Percentiles rank a stretch among this genome's conserved stretches.
phyloP scores from a whole-genome alignment of 352 stramenopile species.

The Phytopythium sindhum region DNA sequence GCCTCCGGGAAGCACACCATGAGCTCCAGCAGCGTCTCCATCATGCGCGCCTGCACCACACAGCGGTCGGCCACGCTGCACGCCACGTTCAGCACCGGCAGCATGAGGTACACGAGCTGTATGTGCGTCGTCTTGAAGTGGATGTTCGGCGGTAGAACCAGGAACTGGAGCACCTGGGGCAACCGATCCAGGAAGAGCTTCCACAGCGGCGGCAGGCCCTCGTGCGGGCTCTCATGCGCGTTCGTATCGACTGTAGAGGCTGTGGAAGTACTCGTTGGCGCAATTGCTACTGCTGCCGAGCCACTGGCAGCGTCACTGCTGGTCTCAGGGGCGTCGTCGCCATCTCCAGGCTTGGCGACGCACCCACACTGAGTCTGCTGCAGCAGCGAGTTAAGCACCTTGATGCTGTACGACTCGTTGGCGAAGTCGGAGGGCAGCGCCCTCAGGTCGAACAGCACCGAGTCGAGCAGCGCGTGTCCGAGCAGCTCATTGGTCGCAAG shows the following conservation, averaged over 20 bases:
- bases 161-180: slow-evolving; percentile 32
- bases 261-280: neutral
- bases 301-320: slow-evolving; percentile 1
- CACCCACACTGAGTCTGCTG: slow-evolving; percentile 71
- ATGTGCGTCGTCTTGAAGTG: slow-evolving; percentile 61
- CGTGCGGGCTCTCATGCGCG: slow-evolving; percentile 39
- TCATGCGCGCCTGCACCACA: slow-evolving; percentile 32
- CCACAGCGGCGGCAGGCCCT: slow-evolving; percentile 63
- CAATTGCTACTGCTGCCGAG: neutral
- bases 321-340: slow-evolving; percentile 1
- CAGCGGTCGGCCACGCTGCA: slow-evolving; percentile 51
- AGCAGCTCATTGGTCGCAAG: slow-evolving; percentile 30
- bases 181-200: slow-evolving; percentile 45
- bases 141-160: slow-evolving; percentile 20
- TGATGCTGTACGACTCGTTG: slow-evolving; percentile 70
- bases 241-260: neutral
- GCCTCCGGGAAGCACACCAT: slow-evolving; percentile 91
- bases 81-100: slow-evolving; percentile 71
- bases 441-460: slow-evolving; percentile 34
- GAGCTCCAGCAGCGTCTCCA: slow-evolving; percentile 81
- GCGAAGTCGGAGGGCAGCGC: slow-evolving; percentile 55
- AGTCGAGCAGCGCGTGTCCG: slow-evolving; percentile 38
- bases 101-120: slow-evolving; percentile 71
- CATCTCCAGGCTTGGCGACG: slow-evolving; percentile 51
- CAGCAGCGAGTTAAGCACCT: slow-evolving; percentile 76